These are phyloP conservation scores for Clonostachys rhizophaga DNA, from an alignment of 2,329 filamentous ascomycete genomes.

Conservation along the genomic window DNA sequence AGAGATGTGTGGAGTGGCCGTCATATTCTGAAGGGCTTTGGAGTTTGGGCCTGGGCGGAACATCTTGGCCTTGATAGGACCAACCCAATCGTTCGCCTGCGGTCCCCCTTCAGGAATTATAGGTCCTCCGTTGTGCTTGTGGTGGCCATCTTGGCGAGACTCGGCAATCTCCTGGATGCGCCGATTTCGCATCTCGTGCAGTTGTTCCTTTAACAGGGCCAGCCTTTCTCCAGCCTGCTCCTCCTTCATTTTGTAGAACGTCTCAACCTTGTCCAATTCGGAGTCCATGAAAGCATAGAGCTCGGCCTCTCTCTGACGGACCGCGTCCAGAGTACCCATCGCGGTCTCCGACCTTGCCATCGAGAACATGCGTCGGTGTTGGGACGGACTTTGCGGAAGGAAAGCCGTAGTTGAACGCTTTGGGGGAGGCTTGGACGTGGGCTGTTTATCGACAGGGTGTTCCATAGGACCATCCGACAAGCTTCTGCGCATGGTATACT, in stretches of 20 bases:
- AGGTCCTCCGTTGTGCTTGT: neutral
- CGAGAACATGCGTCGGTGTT: conserved; percentile 27
- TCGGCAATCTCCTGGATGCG: conserved; percentile 67
- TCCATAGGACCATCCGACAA: conserved; percentile 20
- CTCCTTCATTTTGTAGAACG: conserved; percentile 86
- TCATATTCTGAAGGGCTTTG: conserved; percentile 51
- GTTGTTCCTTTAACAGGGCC: conserved; percentile 68
- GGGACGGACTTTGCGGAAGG: conserved; percentile 15
- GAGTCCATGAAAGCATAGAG: conserved; percentile 82
- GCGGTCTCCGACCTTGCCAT: conserved; percentile 33
- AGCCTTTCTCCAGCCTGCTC: conserved; percentile 75
- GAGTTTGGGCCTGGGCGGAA: conserved; percentile 57
- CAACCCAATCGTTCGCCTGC: conserved; percentile 33
- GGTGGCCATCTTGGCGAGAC: neutral
- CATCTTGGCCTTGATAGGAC: conserved; percentile 48
- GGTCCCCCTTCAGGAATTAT: neutral
- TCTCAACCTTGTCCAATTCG: conserved; percentile 87
- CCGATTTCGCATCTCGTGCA: conserved; percentile 89
- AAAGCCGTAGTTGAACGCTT: conserved; percentile 4
- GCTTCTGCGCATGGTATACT: conserved; percentile 22
- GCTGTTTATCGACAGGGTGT: conserved; percentile 3
- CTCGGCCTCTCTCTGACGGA: conserved; percentile 72
- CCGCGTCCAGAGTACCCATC: conserved; percentile 47
- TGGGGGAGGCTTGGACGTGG: conserved; percentile 4
- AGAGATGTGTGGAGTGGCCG: conserved; percentile 38